These are phyloP conservation scores for Neofusicoccum umdonicola DNA, from an alignment of 2,329 filamentous ascomycete species.

Conservation along the genomic window DNA sequence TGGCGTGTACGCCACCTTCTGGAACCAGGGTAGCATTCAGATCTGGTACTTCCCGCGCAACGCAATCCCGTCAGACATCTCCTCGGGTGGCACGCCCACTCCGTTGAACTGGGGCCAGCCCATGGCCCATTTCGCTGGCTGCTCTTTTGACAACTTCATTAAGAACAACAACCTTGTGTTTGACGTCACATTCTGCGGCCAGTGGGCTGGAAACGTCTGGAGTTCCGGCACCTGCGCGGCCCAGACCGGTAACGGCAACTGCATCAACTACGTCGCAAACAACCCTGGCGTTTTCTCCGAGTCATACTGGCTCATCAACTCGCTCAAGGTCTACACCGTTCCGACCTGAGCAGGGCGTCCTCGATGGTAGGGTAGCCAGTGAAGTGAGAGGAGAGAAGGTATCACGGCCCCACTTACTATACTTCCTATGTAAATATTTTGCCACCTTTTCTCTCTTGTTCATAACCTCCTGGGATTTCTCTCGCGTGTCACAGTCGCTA, in stretches of 20 bases:
- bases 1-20: conserved; percentile 44
- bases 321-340: conserved; percentile 34
- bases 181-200: conserved; percentile 55
- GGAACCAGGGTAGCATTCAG: conserved; percentile 42
- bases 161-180: conserved; percentile 42
- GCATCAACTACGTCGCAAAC: conserved; percentile 37
- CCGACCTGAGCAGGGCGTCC: neutral
- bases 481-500: no score
- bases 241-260: conserved; percentile 29
- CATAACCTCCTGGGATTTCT: neutral
- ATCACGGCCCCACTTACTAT: neutral
- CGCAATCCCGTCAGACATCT: conserved; percentile 44
- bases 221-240: conserved; percentile 29
- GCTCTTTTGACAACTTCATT: conserved; percentile 36
- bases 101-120: conserved; percentile 44
- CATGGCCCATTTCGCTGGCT: conserved; percentile 37
- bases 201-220: conserved; percentile 53
- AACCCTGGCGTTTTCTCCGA: conserved; percentile 38
- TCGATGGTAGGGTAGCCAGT: neutral
- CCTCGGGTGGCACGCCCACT: conserved; percentile 36
- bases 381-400: neutral
- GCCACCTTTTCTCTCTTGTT: neutral
- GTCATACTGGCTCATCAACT: conserved; percentile 40
- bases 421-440: neutral
- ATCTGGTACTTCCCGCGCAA: conserved; percentile 47